phyloP scores from a whole-genome alignment of 139 green algal genomes.

The Chlorella sorokiniana region DNA sequence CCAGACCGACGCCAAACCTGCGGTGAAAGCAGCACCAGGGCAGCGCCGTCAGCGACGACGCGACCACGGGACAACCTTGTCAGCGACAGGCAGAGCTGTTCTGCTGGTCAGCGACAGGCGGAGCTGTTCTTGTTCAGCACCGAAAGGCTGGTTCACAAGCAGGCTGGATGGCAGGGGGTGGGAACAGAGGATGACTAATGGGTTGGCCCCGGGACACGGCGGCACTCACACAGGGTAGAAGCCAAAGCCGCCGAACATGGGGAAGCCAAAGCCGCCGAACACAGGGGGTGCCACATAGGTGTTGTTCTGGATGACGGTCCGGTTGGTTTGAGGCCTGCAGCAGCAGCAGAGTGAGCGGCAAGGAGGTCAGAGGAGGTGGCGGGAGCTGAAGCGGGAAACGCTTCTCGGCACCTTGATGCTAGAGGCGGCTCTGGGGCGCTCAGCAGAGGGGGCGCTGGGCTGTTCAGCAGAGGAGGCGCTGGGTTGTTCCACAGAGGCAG shows the following conservation, averaged over 20 bases:
- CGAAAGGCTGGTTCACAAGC: not conserved
- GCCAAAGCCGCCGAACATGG: conserved; percentile 36
- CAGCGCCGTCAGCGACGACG: too few species aligned
- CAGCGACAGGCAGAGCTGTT: too few species aligned
- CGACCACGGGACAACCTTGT: too few species aligned
- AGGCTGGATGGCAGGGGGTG: not conserved
- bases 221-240: conserved; percentile 22
- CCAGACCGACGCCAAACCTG: conserved; percentile 27
- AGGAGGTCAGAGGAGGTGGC: not conserved
- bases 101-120: too few species aligned
- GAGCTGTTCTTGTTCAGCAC: too few species aligned
- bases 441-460: too few species aligned
- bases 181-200: too few species aligned
- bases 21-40: not conserved
- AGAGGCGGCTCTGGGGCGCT: too few species aligned
- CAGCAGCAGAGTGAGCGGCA: too few species aligned
- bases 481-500: too few species aligned
- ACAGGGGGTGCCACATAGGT: conserved; percentile 47
- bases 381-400: not conserved
- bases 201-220: not conserved
- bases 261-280: conserved; percentile 43
- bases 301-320: conserved; percentile 38
- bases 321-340: too few species aligned
- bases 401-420: not conserved
- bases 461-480: too few species aligned